Evolutionary conservation across 2,329 filamentous ascomycete species (phyloP), one percentile per base, ranked within the genome.

Genomic region (Knufia fluminis): DNA sequence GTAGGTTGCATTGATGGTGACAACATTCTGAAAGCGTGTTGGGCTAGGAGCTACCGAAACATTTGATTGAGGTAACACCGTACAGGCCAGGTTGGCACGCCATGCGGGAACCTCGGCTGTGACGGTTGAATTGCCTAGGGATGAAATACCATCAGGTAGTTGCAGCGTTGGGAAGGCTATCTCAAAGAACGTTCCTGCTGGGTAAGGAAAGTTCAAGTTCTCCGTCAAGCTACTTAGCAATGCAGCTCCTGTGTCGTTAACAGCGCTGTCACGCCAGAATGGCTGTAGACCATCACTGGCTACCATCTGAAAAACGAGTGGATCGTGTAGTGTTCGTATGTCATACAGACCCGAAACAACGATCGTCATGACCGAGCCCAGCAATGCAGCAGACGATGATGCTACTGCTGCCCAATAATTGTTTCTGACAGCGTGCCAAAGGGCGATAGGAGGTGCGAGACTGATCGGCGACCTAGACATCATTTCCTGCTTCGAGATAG

Each of bases 291-390:
- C 38, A 43, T 63, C 60, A 2, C 49, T 22, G 16, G 57, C 55
- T 24, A 55, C 47, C 10, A 62, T n/a, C n/a, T n/a, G n/a, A n/a
- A n/a, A n/a, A n/a, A n/a, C n/a, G 49, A 38, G 3, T 55, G 33
- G 7, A 28, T 35, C 16, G 53, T 40, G 7, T 63, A 46, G 2
- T 54, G 35, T 4, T 55, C 54, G 8, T n/a, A 59, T 48, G n/a
- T 56, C 62, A 43, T 62, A 64, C 2, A 66, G 55, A 19, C 63
- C 61, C 19, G 63, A 61, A 1, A 56, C 55, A 1, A 61, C 43
- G 26, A 62, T 59, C 4, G 59, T 59, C 19, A 62, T 35, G 1
- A 57, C 39, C 8, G 53, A 52, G 3, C 52, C 58, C 16, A 57
- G 20, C 19, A 61, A 33, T 28, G 54, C 52, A 16, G 57, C 56